Percentiles rank a stretch among this genome's conserved stretches.
Conservation (phyloP, 78 protist genomes). For the Speleostelium caveatum region DNA sequence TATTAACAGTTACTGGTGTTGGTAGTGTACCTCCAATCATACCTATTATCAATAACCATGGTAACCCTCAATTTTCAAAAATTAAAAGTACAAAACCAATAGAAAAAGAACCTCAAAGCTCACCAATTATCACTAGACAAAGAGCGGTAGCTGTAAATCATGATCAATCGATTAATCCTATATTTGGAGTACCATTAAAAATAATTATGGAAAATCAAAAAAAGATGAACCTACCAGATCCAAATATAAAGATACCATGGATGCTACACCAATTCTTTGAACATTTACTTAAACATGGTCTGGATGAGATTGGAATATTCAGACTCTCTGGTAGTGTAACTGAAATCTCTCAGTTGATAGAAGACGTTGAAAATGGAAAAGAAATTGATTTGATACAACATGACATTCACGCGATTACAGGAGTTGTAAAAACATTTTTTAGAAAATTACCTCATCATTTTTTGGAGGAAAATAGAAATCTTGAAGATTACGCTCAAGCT, state of each 20-base stretch:
- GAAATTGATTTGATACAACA: conserved; percentile 33
- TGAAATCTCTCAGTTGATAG: conserved; percentile 17
- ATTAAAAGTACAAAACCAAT: neutral
- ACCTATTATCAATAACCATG: too few relatives aligned
- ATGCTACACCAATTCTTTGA: conserved; percentile 22
- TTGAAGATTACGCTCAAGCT: conserved; percentile 48
- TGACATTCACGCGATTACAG: conserved; percentile 64
- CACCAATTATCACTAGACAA: neutral
- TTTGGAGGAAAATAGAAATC: neutral
- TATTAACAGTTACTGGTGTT: too few relatives aligned
- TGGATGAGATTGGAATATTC: conserved; percentile 47
- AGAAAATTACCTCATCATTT: conserved; percentile 29
- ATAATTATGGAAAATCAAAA: conserved; percentile 30
- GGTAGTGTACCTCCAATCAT: too few relatives aligned
- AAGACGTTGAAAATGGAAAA: conserved; percentile 25
- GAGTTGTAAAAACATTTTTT: conserved; percentile 61
- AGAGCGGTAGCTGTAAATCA: neutral
- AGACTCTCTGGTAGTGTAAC: conserved; percentile 36
- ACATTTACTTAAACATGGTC: conserved; percentile 15
- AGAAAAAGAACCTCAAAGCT: neutral
- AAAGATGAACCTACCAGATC: neutral
- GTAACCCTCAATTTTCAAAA: neutral
- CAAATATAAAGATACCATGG: conserved; percentile 26
- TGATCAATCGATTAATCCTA: conserved; percentile 1
- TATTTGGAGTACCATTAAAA: conserved; percentile 50